Evolutionary conservation across 2,329 filamentous ascomycete genomes (phyloP).

Genomic region (Diaporthe citri): DNA sequence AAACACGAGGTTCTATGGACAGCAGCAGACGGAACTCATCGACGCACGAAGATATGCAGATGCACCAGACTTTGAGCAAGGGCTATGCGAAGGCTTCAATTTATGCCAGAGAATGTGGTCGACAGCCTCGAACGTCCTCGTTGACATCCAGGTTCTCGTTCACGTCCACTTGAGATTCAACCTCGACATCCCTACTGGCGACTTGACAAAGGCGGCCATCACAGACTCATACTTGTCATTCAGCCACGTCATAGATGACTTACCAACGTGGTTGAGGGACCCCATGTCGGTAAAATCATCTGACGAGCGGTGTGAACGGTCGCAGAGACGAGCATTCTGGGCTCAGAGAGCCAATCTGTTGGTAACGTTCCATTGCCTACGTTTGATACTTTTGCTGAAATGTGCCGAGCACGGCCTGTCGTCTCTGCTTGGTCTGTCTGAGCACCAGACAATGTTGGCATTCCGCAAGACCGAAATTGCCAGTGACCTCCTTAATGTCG

Average conservation of each 20-base stretch:
- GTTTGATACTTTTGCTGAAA: neutral
- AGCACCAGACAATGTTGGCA: constrained; percentile 5
- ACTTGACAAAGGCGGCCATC: constrained; percentile 5
- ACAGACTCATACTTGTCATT: constrained; percentile 13
- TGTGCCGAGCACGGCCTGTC: neutral
- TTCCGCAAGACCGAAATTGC: constrained; percentile 19
- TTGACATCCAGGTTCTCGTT: neutral
- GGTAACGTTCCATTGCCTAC: neutral
- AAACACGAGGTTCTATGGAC: neutral
- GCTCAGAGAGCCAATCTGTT: constrained; percentile 3
- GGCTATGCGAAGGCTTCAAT: neutral
- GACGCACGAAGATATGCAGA: neutral
- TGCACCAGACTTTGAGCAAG: neutral
- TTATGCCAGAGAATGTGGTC: constrained; percentile 18
- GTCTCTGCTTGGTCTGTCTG: neutral
- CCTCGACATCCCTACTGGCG: neutral
- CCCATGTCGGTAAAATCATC: neutral
- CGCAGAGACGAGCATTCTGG: constrained; percentile 14
- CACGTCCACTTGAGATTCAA: constrained; percentile 3
- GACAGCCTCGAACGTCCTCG: neutral
- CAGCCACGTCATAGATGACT: constrained; percentile 1
- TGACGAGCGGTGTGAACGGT: constrained; percentile 1
- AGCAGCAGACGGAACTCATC: constrained; percentile 2
- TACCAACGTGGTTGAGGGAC: constrained; percentile 8
- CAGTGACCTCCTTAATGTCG: neutral